phyloP scores from a whole-genome alignment of 148 eudicot species.

The Chenopodium album region DNA sequence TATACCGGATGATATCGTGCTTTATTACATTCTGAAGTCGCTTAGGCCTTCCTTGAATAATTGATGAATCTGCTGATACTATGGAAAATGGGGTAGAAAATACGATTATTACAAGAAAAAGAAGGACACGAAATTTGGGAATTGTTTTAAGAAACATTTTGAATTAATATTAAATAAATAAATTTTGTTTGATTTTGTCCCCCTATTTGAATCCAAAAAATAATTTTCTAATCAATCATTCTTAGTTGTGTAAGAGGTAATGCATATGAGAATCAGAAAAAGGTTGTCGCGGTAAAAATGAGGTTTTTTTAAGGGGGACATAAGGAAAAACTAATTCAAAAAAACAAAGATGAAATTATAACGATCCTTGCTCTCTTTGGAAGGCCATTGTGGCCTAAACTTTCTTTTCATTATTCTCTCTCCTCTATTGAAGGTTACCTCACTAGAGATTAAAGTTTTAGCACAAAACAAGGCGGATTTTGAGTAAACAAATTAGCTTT shows the following conservation, averaged over 20 bases:
- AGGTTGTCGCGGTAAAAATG: no score
- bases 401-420: neutral
- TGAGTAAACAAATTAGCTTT: neutral
- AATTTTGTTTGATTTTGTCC: neutral
- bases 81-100: neutral
- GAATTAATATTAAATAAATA: neutral
- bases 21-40: neutral
- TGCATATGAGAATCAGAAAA: neutral
- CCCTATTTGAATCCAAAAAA: no score
- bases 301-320: neutral
- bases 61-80: neutral
- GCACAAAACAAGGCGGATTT: neutral
- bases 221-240: neutral
- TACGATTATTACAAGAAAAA: neutral
- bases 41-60: neutral
- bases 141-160: neutral
- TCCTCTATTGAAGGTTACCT: neutral
- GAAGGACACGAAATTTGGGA: no score
- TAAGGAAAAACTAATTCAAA: neutral
- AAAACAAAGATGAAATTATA: neutral
- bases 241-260: neutral
- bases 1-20: conserved; percentile 7
- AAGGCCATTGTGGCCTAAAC: conserved; percentile 2
- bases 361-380: neutral
- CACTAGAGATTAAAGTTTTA: neutral